phyloP scores from a whole-genome alignment of 495 filamentous ascomycete genomes.

The Articulospora tetracladia region DNA sequence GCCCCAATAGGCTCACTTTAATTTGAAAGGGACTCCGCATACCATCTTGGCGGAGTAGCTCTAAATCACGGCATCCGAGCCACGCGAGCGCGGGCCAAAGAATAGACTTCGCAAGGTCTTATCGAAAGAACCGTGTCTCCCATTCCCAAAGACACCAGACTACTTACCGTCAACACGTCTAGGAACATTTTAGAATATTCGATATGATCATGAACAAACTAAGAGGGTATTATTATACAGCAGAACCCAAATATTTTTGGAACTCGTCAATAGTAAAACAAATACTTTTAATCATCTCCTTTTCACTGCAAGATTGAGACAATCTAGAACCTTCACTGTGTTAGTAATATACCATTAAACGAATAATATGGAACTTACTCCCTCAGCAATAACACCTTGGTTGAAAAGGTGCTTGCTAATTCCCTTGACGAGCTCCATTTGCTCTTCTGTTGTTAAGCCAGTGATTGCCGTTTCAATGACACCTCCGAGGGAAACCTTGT shows the following conservation, averaged over 20 bases:
- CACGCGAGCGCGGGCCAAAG: too few species aligned
- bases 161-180: too few species aligned
- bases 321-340: constrained; percentile 22
- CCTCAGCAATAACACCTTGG: constrained; percentile 51
- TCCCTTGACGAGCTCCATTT: constrained; percentile 81
- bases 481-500: constrained; percentile 74
- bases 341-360: not conserved
- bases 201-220: too few species aligned
- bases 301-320: constrained; percentile 19
- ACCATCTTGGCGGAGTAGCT: too few species aligned
- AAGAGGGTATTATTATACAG: not conserved
- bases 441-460: constrained; percentile 76
- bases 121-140: too few species aligned
- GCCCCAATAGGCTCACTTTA: too few species aligned
- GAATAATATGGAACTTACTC: constrained; percentile 14
- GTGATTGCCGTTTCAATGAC: constrained; percentile 88
- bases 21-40: too few species aligned
- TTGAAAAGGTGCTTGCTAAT: constrained; percentile 83
- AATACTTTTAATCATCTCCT: constrained; percentile 21
- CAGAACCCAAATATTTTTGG: not conserved
- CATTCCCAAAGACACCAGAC: too few species aligned
- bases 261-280: constrained; percentile 22
- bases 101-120: too few species aligned
- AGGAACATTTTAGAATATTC: too few species aligned
- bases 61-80: too few species aligned